These are phyloP conservation scores for Trapa bicornis DNA, from an alignment of 345 rosid species.

Conservation along the genomic window DNA sequence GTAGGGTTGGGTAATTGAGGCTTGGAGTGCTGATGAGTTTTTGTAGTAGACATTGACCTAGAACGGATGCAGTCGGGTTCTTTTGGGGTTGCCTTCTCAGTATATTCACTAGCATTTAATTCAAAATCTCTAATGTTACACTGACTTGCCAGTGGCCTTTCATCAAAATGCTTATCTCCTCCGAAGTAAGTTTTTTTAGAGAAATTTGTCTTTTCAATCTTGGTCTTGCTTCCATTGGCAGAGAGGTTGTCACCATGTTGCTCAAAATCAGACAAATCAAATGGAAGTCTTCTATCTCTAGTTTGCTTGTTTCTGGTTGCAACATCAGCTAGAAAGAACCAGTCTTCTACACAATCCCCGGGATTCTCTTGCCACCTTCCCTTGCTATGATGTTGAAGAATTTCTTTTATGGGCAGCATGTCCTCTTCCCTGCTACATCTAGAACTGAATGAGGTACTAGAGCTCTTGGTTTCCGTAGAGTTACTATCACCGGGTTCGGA, in stretches of 20 bases:
- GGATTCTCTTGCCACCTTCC: slow-evolving; percentile 1
- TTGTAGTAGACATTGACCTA: background rate
- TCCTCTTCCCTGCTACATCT: background rate
- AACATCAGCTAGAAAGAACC: slow-evolving; percentile 9
- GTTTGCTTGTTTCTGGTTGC: slow-evolving; percentile 7
- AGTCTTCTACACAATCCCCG: slow-evolving; percentile 14
- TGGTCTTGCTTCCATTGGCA: slow-evolving; percentile 3
- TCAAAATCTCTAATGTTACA: background rate
- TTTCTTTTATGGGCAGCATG: background rate
- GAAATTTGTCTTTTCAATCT: background rate
- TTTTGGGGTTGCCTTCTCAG: background rate
- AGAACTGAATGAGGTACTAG: background rate
- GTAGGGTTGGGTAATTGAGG: background rate
- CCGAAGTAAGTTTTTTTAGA: background rate
- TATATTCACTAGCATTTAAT: background rate
- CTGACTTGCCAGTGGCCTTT: background rate
- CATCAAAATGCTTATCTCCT: background rate
- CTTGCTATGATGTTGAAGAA: background rate
- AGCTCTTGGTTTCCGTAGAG: background rate
- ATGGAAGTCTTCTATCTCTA: slow-evolving; percentile 4
- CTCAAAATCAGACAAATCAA: slow-evolving; percentile 18
- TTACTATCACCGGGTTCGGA: background rate
- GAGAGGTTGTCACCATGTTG: slow-evolving; percentile 4
- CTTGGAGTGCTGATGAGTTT: background rate
- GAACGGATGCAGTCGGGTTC: background rate